A percentile compares a stretch with the other conserved stretches of the same genome.
These are phyloP conservation scores for Luzula sylvatica DNA, from an alignment of 176 grass and related monocot species.

Conservation along the genomic window DNA sequence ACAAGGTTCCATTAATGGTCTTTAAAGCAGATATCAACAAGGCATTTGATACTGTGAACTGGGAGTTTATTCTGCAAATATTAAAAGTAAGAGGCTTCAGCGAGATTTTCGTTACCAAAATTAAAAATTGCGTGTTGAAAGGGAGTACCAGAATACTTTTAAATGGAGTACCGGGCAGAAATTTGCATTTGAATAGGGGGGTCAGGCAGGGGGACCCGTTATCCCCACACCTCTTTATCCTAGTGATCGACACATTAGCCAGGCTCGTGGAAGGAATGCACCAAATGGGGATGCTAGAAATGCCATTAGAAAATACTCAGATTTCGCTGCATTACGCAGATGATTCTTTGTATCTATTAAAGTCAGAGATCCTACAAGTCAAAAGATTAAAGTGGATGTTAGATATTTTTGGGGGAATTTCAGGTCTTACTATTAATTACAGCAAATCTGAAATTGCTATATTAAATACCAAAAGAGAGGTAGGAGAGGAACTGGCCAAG, in stretches of 20 bases:
- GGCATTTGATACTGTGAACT: not conserved
- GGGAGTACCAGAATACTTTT: not conserved
- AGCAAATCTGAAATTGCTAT: not conserved
- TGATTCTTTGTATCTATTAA: not conserved
- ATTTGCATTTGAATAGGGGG: too few species aligned
- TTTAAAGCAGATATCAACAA: not conserved
- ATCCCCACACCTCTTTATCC: not conserved
- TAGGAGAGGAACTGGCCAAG: not conserved
- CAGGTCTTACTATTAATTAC: not conserved
- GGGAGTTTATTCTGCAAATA: not conserved
- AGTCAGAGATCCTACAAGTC: not conserved
- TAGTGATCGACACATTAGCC: not conserved
- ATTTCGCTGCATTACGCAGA: not conserved
- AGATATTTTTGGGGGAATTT: not conserved
- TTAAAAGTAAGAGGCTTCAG: not conserved
- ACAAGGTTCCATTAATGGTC: not conserved
- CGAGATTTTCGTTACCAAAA: not conserved
- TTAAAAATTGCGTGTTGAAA: not conserved
- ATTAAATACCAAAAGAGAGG: not conserved
- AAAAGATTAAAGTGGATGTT: not conserved
- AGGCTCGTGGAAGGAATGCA: not conserved
- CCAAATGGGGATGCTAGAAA: not conserved
- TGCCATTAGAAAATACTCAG: not conserved
- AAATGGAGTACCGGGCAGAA: not conserved
- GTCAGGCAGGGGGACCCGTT: not conserved